Conservation (phyloP, 129 eudicot genomes). For the Flaveria ramosissima region DNA sequence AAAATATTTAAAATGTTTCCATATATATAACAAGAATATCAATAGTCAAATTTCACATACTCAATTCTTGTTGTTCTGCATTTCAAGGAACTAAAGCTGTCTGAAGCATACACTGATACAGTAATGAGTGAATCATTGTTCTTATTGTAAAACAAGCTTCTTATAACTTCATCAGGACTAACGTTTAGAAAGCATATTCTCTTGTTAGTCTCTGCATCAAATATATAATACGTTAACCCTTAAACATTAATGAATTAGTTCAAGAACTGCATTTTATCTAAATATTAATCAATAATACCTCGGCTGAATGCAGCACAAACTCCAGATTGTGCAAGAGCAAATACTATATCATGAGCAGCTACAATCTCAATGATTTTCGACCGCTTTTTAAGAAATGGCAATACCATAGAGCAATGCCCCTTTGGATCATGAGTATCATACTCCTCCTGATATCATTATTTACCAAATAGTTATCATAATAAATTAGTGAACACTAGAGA, state of each 20-base stretch:
- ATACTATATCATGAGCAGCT: constrained; percentile 91
- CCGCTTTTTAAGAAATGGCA: constrained; percentile 73
- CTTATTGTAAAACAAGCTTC: constrained; percentile 95
- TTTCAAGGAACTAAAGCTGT: constrained; percentile 87
- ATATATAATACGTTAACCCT: constrained; percentile 22
- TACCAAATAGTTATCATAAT: constrained; percentile 6
- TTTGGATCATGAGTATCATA: constrained; percentile 91
- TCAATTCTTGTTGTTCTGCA: constrained; percentile 95
- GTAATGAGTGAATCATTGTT: constrained; percentile 92
- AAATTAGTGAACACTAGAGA: not conserved
- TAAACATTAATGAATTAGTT: not conserved
- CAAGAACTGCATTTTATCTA: not conserved
- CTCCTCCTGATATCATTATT: constrained; percentile 59
- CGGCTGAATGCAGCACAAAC: constrained; percentile 97
- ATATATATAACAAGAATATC: not conserved
- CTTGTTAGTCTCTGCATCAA: constrained; percentile 78
- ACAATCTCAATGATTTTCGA: constrained; percentile 91
- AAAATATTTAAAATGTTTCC: not conserved
- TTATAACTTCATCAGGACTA: constrained; percentile 85
- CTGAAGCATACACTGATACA: constrained; percentile 88
- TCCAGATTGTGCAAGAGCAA: constrained; percentile 96
- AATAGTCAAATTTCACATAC: constrained; percentile 45
- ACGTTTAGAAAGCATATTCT: constrained; percentile 90
- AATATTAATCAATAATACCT: constrained; percentile 44
- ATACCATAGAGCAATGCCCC: constrained; percentile 65